Conservation (phyloP, 495 filamentous ascomycete species). For the Pseudevernia furfuracea region DNA sequence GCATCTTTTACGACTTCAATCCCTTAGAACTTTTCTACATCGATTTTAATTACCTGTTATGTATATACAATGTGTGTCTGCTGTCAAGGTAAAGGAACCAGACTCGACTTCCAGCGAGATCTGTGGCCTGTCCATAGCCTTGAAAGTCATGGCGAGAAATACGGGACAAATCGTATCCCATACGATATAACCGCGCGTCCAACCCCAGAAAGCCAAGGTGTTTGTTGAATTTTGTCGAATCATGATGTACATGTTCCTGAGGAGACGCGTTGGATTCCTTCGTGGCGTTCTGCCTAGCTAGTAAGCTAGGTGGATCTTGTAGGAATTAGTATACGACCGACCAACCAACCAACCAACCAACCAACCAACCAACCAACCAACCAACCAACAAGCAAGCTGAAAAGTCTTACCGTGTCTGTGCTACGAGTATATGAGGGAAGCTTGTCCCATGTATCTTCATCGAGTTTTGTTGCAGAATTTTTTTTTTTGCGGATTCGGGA, state of each 20-base stretch:
- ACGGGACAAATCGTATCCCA: background rate
- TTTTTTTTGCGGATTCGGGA: background rate
- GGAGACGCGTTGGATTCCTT: background rate
- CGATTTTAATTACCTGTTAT: background rate
- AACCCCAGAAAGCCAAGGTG: background rate
- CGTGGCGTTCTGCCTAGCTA: background rate
- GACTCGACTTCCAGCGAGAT: no score
- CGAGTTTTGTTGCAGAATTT: background rate
- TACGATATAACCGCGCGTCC: background rate
- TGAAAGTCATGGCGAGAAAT: background rate
- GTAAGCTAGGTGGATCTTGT: no score
- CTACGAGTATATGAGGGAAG: background rate
- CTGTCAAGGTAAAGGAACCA: background rate
- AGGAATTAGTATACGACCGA: background rate
- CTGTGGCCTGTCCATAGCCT: background rate
- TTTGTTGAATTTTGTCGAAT: background rate
- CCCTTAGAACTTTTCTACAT: background rate
- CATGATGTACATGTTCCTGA: background rate
- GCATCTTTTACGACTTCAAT: background rate
- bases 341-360: background rate
- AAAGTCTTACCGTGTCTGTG: background rate
- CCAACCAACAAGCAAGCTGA: constrained; percentile 1
- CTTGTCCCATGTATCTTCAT: background rate
- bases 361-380: background rate
- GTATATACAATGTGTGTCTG: background rate